These are phyloP conservation scores for Penicillium paxilli DNA, from an alignment of 495 filamentous ascomycete genomes.

Conservation along the genomic window DNA sequence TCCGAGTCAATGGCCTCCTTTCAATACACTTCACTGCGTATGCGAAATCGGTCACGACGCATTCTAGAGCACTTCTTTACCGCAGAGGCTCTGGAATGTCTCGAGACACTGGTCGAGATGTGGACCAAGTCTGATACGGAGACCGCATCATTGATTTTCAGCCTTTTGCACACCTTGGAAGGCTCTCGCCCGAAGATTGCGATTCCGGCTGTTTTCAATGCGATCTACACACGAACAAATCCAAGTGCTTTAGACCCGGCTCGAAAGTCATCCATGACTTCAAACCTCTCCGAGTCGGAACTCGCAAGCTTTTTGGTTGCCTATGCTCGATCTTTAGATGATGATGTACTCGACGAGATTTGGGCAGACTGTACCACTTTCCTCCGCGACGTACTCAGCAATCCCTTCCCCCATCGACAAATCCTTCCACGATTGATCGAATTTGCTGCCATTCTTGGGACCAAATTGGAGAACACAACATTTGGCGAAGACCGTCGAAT, in stretches of 20 bases:
- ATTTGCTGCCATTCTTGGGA: constrained; percentile 83
- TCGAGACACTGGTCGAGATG: constrained; percentile 84
- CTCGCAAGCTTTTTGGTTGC: constrained; percentile 85
- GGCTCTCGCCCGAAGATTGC: constrained; percentile 89
- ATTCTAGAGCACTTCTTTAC: constrained; percentile 91
- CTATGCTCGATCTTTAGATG: constrained; percentile 86
- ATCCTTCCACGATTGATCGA: constrained; percentile 84
- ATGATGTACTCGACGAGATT: constrained; percentile 99
- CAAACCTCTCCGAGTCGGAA: constrained; percentile 76
- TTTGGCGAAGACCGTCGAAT: constrained; percentile 95
- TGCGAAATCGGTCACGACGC: constrained; percentile 84
- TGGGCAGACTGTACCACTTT: constrained; percentile 95
- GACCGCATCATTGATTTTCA: constrained; percentile 62
- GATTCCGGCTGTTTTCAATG: constrained; percentile 95
- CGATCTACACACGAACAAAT: constrained; percentile 91
- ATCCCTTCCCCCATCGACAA: constrained; percentile 93
- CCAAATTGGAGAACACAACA: constrained; percentile 96
- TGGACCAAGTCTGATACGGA: constrained; percentile 59
- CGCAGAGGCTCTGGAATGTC: constrained; percentile 90
- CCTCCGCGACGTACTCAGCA: constrained; percentile 82
- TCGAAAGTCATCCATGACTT: constrained; percentile 83
- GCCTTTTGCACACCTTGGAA: constrained; percentile 86
- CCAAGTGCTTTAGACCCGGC: constrained; percentile 74
- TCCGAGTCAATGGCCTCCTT: constrained; percentile 76
- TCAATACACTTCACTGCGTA: constrained; percentile 80